Evolutionary conservation across 1,139 yeast genomes (phyloP), one percentile per base, ranked within the genome.

Genomic region (Debaryomycetaceae sp.): DNA sequence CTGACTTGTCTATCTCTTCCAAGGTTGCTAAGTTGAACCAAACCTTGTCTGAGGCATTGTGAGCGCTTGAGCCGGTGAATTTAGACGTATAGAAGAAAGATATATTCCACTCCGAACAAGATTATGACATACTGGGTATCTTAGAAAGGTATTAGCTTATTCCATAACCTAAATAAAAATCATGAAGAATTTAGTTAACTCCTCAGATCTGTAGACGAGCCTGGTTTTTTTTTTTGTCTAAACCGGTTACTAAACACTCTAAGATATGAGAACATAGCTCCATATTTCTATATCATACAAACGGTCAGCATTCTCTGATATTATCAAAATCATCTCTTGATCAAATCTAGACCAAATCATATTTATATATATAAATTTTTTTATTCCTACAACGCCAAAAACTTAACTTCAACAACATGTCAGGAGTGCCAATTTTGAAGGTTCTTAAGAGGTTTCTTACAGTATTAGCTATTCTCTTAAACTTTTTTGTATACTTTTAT

Each of bases 11-110:
- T 45, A 81, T 92, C 55, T 76, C 92, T 46, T 70, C 87, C 61
- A 89, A 84, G 78, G 82, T 92, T 62, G 76, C 86, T 64, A 87
- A 80, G 73, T 83, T 91, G 72, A 92, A 94, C 84, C 81, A 86
- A 70, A 81, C 87, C 57, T 82, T 92, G 65, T 75, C 79, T 58
- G 96, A 89, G 72, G 75, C 95, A 53, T 78, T 88, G 67, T 87
- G 81, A 68, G 46, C 36, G 36, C 14, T 35, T 41, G 39, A 35
- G 36, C 34, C 41, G 44, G 36, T 37, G 34, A 36, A 30, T 40
- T 34, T 40, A 42, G 43, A 44, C 41, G n/a, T n/a, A 40, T 41
- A 40, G 38, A 35, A 32, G 35, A 38, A 41, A 31, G 28, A 34
- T 14, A 17, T 8, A 16, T 13, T 24, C 19, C 29, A 32, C 35